Evolutionary conservation across 352 stramenopile species (phyloP).

Genomic region (Phytophthora meadii): DNA sequence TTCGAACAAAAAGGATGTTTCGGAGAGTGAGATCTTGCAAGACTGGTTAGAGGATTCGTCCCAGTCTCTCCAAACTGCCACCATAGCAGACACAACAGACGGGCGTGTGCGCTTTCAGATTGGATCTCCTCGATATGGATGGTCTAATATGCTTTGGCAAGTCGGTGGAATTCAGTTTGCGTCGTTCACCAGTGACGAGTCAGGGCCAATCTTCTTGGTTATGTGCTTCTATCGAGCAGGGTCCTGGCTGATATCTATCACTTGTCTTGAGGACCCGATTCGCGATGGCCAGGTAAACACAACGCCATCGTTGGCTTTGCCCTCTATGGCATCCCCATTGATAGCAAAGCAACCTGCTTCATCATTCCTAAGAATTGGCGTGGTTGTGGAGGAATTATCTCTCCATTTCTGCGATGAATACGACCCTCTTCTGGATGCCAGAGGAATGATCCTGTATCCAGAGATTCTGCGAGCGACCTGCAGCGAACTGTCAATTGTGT

Average conservation of each 20-base stretch:
- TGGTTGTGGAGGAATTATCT: conserved; percentile 49
- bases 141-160: conserved; percentile 85
- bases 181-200: conserved; percentile 42
- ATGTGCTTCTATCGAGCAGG: conserved; percentile 72
- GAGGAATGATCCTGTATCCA: conserved; percentile 56
- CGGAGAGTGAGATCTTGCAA: conserved; percentile 20
- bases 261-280: conserved; percentile 68
- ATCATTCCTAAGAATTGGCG: conserved; percentile 43
- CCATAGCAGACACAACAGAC: conserved; percentile 1
- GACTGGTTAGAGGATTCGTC: conserved; percentile 50
- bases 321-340: conserved; percentile 19
- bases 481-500: conserved; percentile 47
- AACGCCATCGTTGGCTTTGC: conserved; percentile 18
- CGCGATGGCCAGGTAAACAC: conserved; percentile 19
- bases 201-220: conserved; percentile 65
- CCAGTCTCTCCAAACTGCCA: conserved; percentile 6
- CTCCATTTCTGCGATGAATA: conserved; percentile 79
- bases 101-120: conserved; percentile 72
- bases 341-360: conserved; percentile 14
- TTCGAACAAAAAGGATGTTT: neutral
- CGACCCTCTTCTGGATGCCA: conserved; percentile 39
- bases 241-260: conserved; percentile 72
- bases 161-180: conserved; percentile 87
- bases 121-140: conserved; percentile 61
- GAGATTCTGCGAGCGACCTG: conserved; percentile 62